Evolutionary conservation across 768 basidiomycete genomes (phyloP).

Genomic region (Suillus spraguei): DNA sequence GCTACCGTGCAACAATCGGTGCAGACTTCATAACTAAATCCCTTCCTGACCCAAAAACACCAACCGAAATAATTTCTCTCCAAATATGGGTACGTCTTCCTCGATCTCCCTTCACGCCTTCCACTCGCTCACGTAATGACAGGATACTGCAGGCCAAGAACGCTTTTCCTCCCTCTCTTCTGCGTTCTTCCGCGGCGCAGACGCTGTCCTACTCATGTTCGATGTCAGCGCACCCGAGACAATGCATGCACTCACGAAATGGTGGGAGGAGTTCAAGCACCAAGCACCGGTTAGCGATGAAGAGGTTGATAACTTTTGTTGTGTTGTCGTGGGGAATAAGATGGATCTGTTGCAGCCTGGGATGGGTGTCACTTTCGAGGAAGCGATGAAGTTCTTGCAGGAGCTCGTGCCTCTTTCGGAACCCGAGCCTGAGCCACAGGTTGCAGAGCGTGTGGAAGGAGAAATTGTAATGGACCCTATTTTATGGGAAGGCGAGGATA

Average conservation of each 20-base stretch:
- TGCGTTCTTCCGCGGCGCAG: slow-evolving; percentile 85
- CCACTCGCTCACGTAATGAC: slow-evolving; percentile 1
- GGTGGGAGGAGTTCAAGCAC: slow-evolving; percentile 80
- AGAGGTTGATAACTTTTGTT: slow-evolving; percentile 64
- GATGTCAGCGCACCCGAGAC: slow-evolving; percentile 72
- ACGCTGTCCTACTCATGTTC: slow-evolving; percentile 81
- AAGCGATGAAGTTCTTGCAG: slow-evolving; percentile 57
- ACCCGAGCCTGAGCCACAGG: slow-evolving; percentile 14
- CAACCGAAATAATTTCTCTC: slow-evolving; percentile 60
- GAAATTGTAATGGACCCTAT: slow-evolving; percentile 14
- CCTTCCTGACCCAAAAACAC: slow-evolving; percentile 57
- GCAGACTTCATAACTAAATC: slow-evolving; percentile 87
- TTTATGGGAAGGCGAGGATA: slow-evolving; percentile 1
- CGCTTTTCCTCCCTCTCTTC: slow-evolving; percentile 81
- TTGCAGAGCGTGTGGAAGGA: slow-evolving; percentile 18
- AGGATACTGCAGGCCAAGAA: slow-evolving; percentile 90
- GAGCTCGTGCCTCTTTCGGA: slow-evolving; percentile 51
- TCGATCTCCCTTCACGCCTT: background rate
- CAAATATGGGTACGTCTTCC: slow-evolving; percentile 61
- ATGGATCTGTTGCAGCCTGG: slow-evolving; percentile 51
- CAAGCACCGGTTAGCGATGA: slow-evolving; percentile 68
- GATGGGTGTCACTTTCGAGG: slow-evolving; percentile 36
- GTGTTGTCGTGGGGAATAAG: slow-evolving; percentile 79
- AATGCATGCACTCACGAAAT: slow-evolving; percentile 59
- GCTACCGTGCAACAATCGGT: slow-evolving; percentile 85